phyloP scores from a whole-genome alignment of 1,139 yeast species.

The Lodderomyces elongisporus region DNA sequence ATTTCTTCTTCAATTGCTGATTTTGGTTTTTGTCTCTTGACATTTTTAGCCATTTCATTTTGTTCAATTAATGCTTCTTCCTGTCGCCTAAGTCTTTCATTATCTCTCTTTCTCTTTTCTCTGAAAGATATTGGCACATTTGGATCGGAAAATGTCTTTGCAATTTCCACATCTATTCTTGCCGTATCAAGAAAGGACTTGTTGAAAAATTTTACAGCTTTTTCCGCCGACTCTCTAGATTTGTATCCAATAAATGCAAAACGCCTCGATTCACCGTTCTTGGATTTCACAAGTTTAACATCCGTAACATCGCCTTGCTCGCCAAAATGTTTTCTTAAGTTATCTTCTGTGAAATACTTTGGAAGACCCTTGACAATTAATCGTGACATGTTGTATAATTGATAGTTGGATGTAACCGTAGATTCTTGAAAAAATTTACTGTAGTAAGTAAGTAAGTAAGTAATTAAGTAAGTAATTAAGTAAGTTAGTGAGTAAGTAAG shows the following conservation, averaged over 20 bases:
- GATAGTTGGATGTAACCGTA: too few species aligned
- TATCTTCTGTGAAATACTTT: constrained; percentile 69
- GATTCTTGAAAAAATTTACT: too few species aligned
- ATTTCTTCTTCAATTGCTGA: constrained; percentile 52
- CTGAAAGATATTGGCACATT: constrained; percentile 69
- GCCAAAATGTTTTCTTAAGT: constrained; percentile 63
- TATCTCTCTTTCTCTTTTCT: constrained; percentile 55
- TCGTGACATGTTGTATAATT: constrained; percentile 76
- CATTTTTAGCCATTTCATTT: constrained; percentile 28
- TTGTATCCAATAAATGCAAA: constrained; percentile 92
- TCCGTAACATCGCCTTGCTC: constrained; percentile 72
- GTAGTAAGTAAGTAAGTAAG: too few species aligned
- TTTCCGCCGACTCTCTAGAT: constrained; percentile 64
- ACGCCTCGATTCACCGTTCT: constrained; percentile 82
- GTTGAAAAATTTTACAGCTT: constrained; percentile 73
- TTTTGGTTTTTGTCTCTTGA: constrained; percentile 18
- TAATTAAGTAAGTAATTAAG: too few species aligned
- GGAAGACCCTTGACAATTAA: constrained; percentile 95
- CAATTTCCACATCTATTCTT: constrained; percentile 69
- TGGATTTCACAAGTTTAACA: constrained; percentile 74
- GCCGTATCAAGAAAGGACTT: constrained; percentile 80
- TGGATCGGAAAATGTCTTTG: constrained; percentile 82
- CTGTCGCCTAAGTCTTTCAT: constrained; percentile 46
- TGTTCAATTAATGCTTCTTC: constrained; percentile 49
- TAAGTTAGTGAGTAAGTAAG: too few species aligned